Evolutionary conservation across 352 stramenopile genomes (phyloP).

Genomic region (Globisporangium emineosum): DNA sequence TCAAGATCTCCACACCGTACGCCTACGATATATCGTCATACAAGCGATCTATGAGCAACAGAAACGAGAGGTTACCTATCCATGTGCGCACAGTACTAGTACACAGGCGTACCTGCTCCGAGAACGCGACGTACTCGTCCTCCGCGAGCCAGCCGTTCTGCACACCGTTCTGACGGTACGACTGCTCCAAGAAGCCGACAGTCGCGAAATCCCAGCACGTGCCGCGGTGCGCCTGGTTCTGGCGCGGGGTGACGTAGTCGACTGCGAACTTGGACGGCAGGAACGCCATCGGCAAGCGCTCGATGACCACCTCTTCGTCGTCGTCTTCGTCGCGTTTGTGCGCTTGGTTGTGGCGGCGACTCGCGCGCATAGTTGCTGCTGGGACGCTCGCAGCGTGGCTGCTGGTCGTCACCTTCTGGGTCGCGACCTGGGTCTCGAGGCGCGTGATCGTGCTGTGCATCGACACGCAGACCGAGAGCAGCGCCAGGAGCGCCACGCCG

Average conservation of each 20-base stretch:
- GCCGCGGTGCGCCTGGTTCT: conserved; percentile 71
- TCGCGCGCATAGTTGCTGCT: background rate
- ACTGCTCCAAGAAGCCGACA: conserved; percentile 74
- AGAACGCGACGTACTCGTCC: conserved; percentile 78
- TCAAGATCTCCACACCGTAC: conserved; percentile 67
- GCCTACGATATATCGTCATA: conserved; percentile 23
- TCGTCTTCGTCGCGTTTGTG: conserved; percentile 3
- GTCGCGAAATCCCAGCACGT: conserved; percentile 86
- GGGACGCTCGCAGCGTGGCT: background rate
- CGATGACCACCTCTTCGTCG: conserved; percentile 6
- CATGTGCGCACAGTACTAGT: background rate
- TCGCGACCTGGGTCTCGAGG: conserved; percentile 34
- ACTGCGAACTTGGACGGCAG: conserved; percentile 80
- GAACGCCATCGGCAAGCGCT: conserved; percentile 59
- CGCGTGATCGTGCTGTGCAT: conserved; percentile 70
- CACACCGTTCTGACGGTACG: conserved; percentile 67
- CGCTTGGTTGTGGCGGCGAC: conserved; percentile 10
- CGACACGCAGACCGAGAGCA: conserved; percentile 60
- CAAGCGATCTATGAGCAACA: background rate
- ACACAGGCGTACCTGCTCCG: conserved; percentile 45
- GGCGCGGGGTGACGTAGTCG: conserved; percentile 68
- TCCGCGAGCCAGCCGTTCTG: conserved; percentile 59
- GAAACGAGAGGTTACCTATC: conserved; percentile 1
- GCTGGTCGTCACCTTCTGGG: conserved; percentile 4
- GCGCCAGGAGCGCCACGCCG: conserved; percentile 46